Base-by-base conservation (phyloP, 345 rosid species). In the Psidium guajava region DNA sequence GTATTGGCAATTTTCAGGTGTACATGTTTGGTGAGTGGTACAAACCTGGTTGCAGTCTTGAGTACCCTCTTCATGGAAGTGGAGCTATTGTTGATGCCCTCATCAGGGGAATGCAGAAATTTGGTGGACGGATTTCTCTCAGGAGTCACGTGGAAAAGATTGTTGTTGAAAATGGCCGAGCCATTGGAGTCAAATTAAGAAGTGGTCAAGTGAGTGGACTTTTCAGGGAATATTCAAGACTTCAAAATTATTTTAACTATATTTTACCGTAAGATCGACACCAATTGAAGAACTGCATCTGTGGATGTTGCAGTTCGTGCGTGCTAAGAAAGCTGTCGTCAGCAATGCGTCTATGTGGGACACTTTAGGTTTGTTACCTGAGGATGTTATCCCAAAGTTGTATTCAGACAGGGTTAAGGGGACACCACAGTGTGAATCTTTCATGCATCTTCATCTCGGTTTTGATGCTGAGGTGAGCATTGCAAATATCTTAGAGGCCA, bases 1-100 rank as follows among this genome's bases (percentile, higher is more conserved):
- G 24, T 57, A 18, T 64, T 12, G 18, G 44, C 75, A 64, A 90
- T 80, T 84, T 93, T 86, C 94, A 96, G 98, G 86, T 96, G 64
- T 96, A 96, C 93, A 96, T 96, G 99, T 95, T 96, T 90, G 95
- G 98, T 5, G 99, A 95, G 89, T 96, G 98, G 99, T 96, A 96
- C 88, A 95, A 96, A 88, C 97, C 98, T 58, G 98, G 98, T 59
- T 95, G 97, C 90, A 85, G 91, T 55, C 84, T 96, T 74, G 99
- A 96, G 64, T 96, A 95, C 86, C 99, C 99, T 84, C 88, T 94
- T 83, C 92, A 94, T 87, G 99, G 99, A 36, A 95, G 89, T 42
- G 99, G 98, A 47, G 98, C 95, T 54, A 82, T 96, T 51, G 92
- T 96, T 54, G 94, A 91, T 57, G 98, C 98, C 56, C 98, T 96